phyloP scores from a whole-genome alignment of 805 yeast genomes.

The Huiozyma naganishii region DNA sequence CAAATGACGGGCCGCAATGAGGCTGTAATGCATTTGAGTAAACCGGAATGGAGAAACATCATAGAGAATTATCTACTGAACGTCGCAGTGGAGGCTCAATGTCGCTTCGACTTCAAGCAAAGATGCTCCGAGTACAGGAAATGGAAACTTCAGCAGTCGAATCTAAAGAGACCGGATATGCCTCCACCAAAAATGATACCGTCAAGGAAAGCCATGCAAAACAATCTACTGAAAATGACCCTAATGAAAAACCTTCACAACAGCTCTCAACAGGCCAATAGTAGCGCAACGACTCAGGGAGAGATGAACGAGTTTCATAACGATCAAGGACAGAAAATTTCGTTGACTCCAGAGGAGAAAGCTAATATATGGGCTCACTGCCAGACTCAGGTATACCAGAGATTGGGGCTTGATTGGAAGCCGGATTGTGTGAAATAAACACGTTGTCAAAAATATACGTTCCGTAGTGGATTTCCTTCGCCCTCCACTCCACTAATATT shows the following conservation, averaged over 20 bases:
- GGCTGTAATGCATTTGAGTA: constrained; percentile 30
- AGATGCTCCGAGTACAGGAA: constrained; percentile 38
- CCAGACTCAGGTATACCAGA: constrained; percentile 46
- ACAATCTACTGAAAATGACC: constrained; percentile 25
- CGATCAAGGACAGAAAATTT: constrained; percentile 8
- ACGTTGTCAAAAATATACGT: neutral
- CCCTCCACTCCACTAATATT: neutral
- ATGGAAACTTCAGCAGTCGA: constrained; percentile 26
- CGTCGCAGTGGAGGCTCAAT: constrained; percentile 60
- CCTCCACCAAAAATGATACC: constrained; percentile 28
- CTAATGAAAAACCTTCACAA: constrained; percentile 18
- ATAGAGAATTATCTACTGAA: constrained; percentile 59
- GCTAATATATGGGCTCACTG: constrained; percentile 52
- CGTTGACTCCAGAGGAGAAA: constrained; percentile 45
- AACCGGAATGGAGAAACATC: constrained; percentile 63
- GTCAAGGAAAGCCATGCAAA: neutral
- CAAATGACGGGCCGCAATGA: constrained; percentile 17
- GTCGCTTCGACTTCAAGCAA: constrained; percentile 51
- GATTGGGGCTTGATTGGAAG: constrained; percentile 52
- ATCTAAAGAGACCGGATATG: constrained; percentile 24
- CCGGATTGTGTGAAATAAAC: constrained; percentile 31
- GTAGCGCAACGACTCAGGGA: neutral
- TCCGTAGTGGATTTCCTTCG: neutral
- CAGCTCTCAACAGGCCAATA: constrained; percentile 1
- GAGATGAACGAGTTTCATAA: neutral